phyloP scores from a whole-genome alignment of 2,329 filamentous ascomycete species.

The Drechslerella stenobrocha region DNA sequence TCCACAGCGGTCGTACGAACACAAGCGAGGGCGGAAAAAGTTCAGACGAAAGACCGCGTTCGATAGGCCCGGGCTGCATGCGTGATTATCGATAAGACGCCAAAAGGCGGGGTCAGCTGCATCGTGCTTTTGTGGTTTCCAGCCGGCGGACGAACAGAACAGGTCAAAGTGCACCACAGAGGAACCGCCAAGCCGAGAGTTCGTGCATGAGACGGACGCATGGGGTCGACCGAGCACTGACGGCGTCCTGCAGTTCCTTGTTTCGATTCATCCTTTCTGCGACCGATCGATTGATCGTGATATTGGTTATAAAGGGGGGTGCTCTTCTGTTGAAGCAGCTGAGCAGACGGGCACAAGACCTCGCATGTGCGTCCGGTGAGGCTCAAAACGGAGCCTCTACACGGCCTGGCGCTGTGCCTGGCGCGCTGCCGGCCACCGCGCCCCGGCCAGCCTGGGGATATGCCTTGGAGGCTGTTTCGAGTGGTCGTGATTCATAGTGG shows the following conservation, averaged over 20 bases:
- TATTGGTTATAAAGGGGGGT: not conserved
- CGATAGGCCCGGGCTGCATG: constrained; percentile 33
- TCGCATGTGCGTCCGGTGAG: not conserved
- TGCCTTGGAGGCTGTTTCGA: constrained; percentile 18
- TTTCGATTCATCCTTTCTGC: not conserved
- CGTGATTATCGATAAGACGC: constrained; percentile 30
- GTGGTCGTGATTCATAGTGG: constrained; percentile 41
- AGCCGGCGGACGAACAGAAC: constrained; percentile 1
- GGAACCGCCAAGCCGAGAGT: constrained; percentile 1
- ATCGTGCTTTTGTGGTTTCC: constrained; percentile 9
- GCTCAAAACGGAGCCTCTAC: constrained; percentile 7
- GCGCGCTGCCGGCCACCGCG: too few relatives aligned
- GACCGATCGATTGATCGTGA: not conserved
- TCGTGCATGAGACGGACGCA: constrained; percentile 43
- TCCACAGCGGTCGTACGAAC: too few relatives aligned
- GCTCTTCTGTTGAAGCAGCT: not conserved
- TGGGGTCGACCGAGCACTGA: constrained; percentile 25
- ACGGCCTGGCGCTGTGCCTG: too few relatives aligned
- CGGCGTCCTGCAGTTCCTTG: too few relatives aligned
- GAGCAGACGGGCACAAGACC: not conserved
- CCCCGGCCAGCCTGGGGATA: constrained; percentile 28
- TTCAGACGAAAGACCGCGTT: constrained; percentile 45
- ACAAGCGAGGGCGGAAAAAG: constrained; percentile 16
- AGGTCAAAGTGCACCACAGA: constrained; percentile 1
- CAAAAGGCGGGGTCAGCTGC: constrained; percentile 49